These are phyloP conservation scores for Ceratobasidium sp. DNA, from an alignment of 1,284 basidiomycete species.

Conservation along the genomic window DNA sequence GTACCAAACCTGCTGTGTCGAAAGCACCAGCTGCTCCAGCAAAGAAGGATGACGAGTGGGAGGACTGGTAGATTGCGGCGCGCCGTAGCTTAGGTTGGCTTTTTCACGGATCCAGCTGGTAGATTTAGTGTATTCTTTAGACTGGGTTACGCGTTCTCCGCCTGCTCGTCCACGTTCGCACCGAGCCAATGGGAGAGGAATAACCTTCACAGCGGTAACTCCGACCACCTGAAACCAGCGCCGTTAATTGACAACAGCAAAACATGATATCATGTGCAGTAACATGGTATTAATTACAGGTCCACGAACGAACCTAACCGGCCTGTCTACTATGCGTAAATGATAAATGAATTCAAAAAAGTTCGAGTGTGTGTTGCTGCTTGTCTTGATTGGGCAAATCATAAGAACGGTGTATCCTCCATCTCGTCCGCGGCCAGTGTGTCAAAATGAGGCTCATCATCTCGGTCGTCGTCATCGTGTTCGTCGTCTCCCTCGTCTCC, in stretches of 20 bases:
- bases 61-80: slow-evolving; percentile 40
- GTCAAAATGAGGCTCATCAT: slow-evolving; percentile 71
- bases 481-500: slow-evolving; percentile 51
- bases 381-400: slow-evolving; percentile 11
- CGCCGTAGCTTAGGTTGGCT: slow-evolving; percentile 13
- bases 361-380: slow-evolving; percentile 4
- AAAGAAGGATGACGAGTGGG: slow-evolving; percentile 41
- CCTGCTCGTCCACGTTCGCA: slow-evolving; percentile 4
- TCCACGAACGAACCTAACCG: slow-evolving; percentile 15
- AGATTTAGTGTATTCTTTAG: slow-evolving; percentile 20
- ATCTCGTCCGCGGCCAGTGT: slow-evolving; percentile 81
- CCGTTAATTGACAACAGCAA: slow-evolving; percentile 4
- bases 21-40: slow-evolving; percentile 36
- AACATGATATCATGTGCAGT: neutral
- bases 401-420: slow-evolving; percentile 81
- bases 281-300: slow-evolving; percentile 24
- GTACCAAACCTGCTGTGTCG: slow-evolving; percentile 12
- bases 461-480: slow-evolving; percentile 55
- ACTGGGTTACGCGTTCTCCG: slow-evolving; percentile 21
- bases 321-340: slow-evolving; percentile 31
- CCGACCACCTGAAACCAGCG: neutral
- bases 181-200: slow-evolving; percentile 17
- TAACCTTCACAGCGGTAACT: slow-evolving; percentile 31
- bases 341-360: slow-evolving; percentile 32
- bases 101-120: slow-evolving; percentile 17